Conservation (phyloP, 2,329 filamentous ascomycete species). For the Leptographium wingfieldii region DNA sequence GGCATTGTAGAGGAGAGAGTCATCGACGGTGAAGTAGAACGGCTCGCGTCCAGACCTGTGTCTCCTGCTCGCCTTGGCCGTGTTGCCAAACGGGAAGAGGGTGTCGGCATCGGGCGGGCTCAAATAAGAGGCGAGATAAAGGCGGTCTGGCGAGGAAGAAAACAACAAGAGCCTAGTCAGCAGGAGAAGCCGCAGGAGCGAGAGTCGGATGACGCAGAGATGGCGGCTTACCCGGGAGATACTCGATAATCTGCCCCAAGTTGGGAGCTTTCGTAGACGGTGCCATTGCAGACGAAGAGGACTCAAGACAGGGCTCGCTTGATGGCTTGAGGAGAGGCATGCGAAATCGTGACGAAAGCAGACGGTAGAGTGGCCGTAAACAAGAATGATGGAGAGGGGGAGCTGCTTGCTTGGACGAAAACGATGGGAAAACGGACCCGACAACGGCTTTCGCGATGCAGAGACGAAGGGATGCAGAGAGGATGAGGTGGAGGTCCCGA, state of each 20-base stretch:
- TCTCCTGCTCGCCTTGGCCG: conserved; percentile 56
- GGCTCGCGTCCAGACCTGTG: conserved; percentile 55
- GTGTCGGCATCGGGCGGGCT: conserved; percentile 70
- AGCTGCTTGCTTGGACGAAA: no score
- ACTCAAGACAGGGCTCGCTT: background rate
- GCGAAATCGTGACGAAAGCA: background rate
- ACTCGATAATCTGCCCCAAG: conserved; percentile 86
- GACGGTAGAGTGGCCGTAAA: background rate
- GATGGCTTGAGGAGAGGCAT: background rate
- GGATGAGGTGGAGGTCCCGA: background rate
- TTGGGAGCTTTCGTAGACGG: conserved; percentile 41
- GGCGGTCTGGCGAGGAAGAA: conserved; percentile 50
- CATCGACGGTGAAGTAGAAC: conserved; percentile 92
- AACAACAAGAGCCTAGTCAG: background rate
- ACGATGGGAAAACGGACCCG: no score
- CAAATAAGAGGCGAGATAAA: conserved; percentile 89
- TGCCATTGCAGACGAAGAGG: conserved; percentile 22
- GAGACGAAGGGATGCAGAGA: background rate
- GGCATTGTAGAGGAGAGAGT: conserved; percentile 87
- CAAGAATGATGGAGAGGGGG: no score
- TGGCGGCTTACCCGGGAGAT: conserved; percentile 67
- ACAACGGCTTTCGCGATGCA: background rate
- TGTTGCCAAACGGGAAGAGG: conserved; percentile 66
- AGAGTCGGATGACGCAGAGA: background rate
- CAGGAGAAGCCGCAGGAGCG: background rate